Evolutionary conservation across 2,329 filamentous ascomycete species (phyloP), one percentile per base, ranked within the genome.

Genomic region (Huntiella bhutanensis): DNA sequence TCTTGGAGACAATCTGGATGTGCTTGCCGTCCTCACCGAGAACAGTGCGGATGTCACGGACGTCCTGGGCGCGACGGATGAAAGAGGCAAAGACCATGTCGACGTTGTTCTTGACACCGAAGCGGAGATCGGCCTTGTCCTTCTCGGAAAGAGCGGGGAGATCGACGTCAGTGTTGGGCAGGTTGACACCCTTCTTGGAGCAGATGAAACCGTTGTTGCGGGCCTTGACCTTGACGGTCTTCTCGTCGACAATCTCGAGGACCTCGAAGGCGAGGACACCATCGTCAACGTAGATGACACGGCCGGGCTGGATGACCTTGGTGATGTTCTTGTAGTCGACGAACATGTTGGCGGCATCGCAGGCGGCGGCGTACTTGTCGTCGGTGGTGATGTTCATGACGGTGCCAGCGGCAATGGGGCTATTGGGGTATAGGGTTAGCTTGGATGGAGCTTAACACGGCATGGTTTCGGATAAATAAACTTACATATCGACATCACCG

Each of bases 271-370:
- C 92, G 56, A 96, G 80, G 55, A 98, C 88, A 65, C 91, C 91
- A 59, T 98, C 91, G 59, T 98, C 91, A 57, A 98, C 91, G 67
- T 93, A 98, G 71, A 98, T 92, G 64, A 82, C 80, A 58, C 91
- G 87, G 59, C 88, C 91, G 50, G 75, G 70, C 62, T 82, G 66
- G 60, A 98, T 96, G 57, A 98, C 91, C 70, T 92, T 94, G 67
- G 88, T 95, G 67, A 98, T 96, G 74, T 98, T 98, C 79, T 93
- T 92, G 75, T 98, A 96, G 71, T 96, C 88, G 59, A 96, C 82
- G 60, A 86, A 95, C 91, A 98, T 93, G 73, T 94, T 93, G 68
- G 87, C 75, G 57, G 84, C 80, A 64, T 92, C 82, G 59, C 80
- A 87, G 49, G 76, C 67, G 48, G 80, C 82, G 56, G 81, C 82